Base-by-base conservation (phyloP, 2,329 filamentous ascomycete species). In the Fusarium sp. region DNA sequence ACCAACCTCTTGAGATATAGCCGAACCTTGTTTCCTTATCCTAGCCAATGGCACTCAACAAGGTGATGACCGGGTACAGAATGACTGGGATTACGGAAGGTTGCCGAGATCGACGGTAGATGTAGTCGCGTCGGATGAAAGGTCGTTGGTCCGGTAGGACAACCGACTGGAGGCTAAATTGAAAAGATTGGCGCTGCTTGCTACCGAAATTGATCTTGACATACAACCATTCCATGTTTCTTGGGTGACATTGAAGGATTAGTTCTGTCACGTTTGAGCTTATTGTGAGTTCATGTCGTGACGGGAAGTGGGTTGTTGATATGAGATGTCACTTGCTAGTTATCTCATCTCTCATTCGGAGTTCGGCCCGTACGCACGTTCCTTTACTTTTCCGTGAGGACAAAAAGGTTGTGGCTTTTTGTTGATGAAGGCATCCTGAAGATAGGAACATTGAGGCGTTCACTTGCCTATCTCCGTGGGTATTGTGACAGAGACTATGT, bases 31-130 rank as follows among this genome's bases (percentile, higher is more conserved):
- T 20, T 23, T 31, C n/a, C 23, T 34, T 46, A 16, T 44, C 55
- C 40, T 33, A 23, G 14, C 55, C 55, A 58, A 49, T 58, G 9
- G 16, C 5, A 57, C 13, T 31, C n/a, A 8, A 8, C 36, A 16
- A 9, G 34, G 33, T 13, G 1, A 16, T 42, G 42, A 11, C 29
- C 18, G 7, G 9, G 38, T 27, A 16, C 6, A 11, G 13, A 23
- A 46, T 34, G n/a, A 31, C 56, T 29, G 36, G 25, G 33, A n/a
- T 23, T 27, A 27, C 56, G 56, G 56, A 38, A 29, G 31, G 20
- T 51, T 50, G 31, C 56, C 56, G 56, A 58, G 56, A 58, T 58
- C 55, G 16, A 49, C 31, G 27, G 55, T 13, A 58, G 40, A 58
- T 58, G 25, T 9, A 27, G 40, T 36, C 27, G 40, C 27, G 13